Evolutionary conservation across 768 basidiomycete genomes (phyloP).

Genomic region (Leccinum ochraceum): DNA sequence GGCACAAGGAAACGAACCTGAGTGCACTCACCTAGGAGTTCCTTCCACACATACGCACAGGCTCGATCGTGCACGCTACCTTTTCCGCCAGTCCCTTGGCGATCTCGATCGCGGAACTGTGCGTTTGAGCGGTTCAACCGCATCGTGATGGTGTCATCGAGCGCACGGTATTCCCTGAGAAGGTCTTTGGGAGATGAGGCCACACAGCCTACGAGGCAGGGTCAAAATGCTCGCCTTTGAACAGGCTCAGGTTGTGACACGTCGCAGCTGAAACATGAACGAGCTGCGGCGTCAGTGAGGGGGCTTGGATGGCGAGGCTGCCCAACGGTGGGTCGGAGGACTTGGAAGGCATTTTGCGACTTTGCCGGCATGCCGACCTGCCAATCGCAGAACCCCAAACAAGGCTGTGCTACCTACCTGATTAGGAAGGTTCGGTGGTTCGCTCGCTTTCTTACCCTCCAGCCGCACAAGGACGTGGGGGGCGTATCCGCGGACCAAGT

Average conservation of each 20-base stretch:
- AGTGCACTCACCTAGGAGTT: conserved; percentile 65
- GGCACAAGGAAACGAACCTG: conserved; percentile 15
- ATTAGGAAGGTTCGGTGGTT: conserved; percentile 37
- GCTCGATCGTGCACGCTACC: conserved; percentile 70
- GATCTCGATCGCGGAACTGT: conserved; percentile 70
- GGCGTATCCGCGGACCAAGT: not conserved
- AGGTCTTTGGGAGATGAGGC: conserved; percentile 53
- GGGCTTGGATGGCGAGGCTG: conserved; percentile 68
- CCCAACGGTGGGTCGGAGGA: conserved; percentile 52
- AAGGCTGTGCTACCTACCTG: conserved; percentile 16
- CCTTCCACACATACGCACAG: conserved; percentile 75
- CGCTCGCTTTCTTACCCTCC: not conserved
- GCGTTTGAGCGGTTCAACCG: conserved; percentile 79
- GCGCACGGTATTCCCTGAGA: conserved; percentile 75
- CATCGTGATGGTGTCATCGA: conserved; percentile 82
- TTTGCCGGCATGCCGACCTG: conserved; percentile 32
- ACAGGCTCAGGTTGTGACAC: conserved; percentile 72
- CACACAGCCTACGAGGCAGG: conserved; percentile 9
- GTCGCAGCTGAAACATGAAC: conserved; percentile 75
- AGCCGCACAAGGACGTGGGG: not conserved
- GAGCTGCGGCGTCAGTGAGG: conserved; percentile 55
- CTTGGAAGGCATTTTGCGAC: conserved; percentile 39
- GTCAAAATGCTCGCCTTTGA: conserved; percentile 53
- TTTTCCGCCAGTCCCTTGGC: conserved; percentile 44
- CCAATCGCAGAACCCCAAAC: conserved; percentile 21